These are phyloP conservation scores for Boletus barrowsii DNA, from an alignment of 768 basidiomycete species.

Conservation along the genomic window DNA sequence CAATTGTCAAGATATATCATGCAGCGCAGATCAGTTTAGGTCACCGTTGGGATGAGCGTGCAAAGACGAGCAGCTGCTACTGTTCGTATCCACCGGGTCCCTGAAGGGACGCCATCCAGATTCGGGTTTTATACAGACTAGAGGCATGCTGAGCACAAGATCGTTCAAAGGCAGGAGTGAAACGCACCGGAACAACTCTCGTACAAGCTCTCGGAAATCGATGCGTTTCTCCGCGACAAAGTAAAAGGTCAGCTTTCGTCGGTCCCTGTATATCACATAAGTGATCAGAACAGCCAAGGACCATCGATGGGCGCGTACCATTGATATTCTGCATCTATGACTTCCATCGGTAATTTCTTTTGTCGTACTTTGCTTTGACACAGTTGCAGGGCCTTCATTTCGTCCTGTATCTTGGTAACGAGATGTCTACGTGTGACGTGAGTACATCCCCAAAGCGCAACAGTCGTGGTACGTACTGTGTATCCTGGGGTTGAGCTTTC, in stretches of 20 bases:
- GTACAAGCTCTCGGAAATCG: conserved; percentile 93
- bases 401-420: conserved; percentile 82
- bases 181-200: conserved; percentile 82
- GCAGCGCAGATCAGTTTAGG: conserved; percentile 15
- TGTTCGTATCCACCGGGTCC: conserved; percentile 45
- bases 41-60: conserved; percentile 6
- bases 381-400: conserved; percentile 85
- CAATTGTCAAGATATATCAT: conserved; percentile 25
- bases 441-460: background rate
- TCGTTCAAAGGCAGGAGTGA: conserved; percentile 2
- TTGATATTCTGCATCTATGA: conserved; percentile 97
- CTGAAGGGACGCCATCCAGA: conserved; percentile 90
- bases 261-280: conserved; percentile 60
- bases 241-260: conserved; percentile 97
- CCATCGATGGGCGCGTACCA: conserved; percentile 49
- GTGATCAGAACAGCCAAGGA: too few relatives aligned
- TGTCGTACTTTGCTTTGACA: conserved; percentile 91
- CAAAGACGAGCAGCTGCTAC: conserved; percentile 21
- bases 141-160: background rate
- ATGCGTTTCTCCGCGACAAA: conserved; percentile 95
- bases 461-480: conserved; percentile 47
- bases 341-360: conserved; percentile 97
- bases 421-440: conserved; percentile 50
- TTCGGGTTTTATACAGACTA: conserved; percentile 89
- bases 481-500: conserved; percentile 80